phyloP scores from a whole-genome alignment of 2,329 filamentous ascomycete species.

The Ceratocystis lukuohia region DNA sequence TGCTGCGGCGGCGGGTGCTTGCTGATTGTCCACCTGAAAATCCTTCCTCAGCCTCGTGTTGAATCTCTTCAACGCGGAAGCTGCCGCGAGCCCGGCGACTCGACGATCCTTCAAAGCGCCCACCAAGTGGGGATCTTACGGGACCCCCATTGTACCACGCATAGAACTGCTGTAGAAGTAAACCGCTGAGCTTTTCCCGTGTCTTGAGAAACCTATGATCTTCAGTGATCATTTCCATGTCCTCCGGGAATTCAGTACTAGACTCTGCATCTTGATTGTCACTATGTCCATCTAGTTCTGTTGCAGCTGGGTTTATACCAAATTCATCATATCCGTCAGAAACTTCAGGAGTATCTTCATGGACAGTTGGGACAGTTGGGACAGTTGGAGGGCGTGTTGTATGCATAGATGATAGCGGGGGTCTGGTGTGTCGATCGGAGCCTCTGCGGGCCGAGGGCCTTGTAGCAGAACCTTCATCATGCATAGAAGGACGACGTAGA shows the following conservation, averaged over 20 bases:
- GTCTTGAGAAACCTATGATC: constrained; percentile 8
- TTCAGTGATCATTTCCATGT: constrained; percentile 4
- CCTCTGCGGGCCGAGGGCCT: constrained; percentile 1
- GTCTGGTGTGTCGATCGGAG: background rate
- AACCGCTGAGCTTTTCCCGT: background rate
- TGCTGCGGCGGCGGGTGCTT: constrained; percentile 10
- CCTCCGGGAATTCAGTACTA: constrained; percentile 8
- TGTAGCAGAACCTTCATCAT: constrained; percentile 3
- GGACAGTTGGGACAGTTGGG: constrained; percentile 4
- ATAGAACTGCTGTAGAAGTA: background rate
- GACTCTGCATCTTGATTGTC: background rate
- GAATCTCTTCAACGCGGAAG: constrained; percentile 12
- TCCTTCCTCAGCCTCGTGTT: background rate
- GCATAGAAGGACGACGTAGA: background rate
- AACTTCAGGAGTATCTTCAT: background rate
- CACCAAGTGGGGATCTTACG: constrained; percentile 1
- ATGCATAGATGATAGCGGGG: background rate
- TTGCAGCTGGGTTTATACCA: constrained; percentile 1
- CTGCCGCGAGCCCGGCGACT: constrained; percentile 12
- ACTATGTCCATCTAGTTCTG: constrained; percentile 8
- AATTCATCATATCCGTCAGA: constrained; percentile 4
- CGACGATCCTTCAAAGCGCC: background rate
- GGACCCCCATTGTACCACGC: background rate
- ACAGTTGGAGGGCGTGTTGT: background rate
- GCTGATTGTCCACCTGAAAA: constrained; percentile 2